These are phyloP conservation scores for Mollisia scopiformis DNA, from an alignment of 2,329 filamentous ascomycete genomes.

Conservation along the genomic window DNA sequence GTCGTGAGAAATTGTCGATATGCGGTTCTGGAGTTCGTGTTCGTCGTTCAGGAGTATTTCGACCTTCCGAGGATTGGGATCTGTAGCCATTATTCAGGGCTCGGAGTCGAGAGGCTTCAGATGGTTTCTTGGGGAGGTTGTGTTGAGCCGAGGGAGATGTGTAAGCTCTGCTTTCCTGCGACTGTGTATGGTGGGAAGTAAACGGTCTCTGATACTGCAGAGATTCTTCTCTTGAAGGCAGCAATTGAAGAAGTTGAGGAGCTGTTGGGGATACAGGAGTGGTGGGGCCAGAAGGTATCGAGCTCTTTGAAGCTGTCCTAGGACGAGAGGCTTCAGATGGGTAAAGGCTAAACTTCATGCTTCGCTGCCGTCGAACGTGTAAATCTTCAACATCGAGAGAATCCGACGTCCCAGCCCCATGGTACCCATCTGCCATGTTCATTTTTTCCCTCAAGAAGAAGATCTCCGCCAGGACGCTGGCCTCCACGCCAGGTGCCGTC, in stretches of 20 bases:
- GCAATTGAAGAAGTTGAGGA: conserved; percentile 22
- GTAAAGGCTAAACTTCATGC: conserved; percentile 35
- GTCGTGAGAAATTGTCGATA: conserved; percentile 36
- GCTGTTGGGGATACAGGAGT: conserved; percentile 19
- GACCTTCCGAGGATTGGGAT: conserved; percentile 29
- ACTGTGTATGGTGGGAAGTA: conserved; percentile 28
- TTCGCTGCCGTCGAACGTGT: conserved; percentile 27
- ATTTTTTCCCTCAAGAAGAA: conserved; percentile 18
- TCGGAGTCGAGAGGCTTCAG: conserved; percentile 37
- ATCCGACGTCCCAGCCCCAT: conserved; percentile 23
- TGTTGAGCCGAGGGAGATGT: conserved; percentile 26
- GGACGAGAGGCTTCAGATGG: conserved; percentile 22
- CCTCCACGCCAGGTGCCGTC: conserved; percentile 16
- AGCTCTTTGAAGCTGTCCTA: conserved; percentile 25
- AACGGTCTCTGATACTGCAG: conserved; percentile 24
- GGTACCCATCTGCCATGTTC: conserved; percentile 28
- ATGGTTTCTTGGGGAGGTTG: conserved; percentile 30
- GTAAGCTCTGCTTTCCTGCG: conserved; percentile 26
- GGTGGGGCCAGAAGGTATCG: conserved; percentile 20
- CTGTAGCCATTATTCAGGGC: conserved; percentile 36
- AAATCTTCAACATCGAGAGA: conserved; percentile 17
- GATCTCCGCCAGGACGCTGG: conserved; percentile 6
- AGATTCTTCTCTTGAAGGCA: conserved; percentile 19
- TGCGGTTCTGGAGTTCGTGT: neutral
- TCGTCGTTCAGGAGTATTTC: conserved; percentile 28